Base-by-base conservation (phyloP, 1,284 basidiomycete species). In the Tylopilus sp. region DNA sequence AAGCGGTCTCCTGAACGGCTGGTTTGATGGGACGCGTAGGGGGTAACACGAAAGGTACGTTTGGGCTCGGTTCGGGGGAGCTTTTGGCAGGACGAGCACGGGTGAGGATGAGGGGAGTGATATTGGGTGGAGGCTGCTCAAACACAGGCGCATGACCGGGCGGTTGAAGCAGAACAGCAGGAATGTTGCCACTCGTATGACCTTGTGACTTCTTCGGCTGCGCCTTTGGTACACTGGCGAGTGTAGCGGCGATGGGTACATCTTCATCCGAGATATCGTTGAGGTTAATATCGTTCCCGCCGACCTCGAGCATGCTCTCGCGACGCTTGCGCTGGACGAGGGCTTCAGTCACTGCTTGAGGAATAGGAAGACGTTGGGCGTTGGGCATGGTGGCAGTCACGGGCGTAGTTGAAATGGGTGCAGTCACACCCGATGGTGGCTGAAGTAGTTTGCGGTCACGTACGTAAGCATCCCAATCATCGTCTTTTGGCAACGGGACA, bases 361-460 rank as follows among this genome's bases (percentile, higher is more conserved):
- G 75, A 16, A 89, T 75, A 6, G 78, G 71, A 25, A 77, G 66
- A 37, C 81, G 73, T 41, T 69, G 60, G 33, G 58, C 39, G 37
- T 59, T 57, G 41, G 68, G 60, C 64, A 62, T 62, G 51, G 56
- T 59, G 25, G 75, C 61, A 31, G 68, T 67, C 29, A 79, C 57
- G 33, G 78, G 71, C 12, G 79, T 79, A 9, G 84, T 81, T 4
- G 75, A 69, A 58, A 91, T 90, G 2, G 88, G 88, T 21, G 80
- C 71, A 6, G 84, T 81, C 38, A 86, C 74, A 9, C 89, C 89
- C 26, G 82, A 78, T n/a, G 89, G 88, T 41, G 89, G 88, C 60
- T 89, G 86, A 49, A 91, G 70, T 10, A 91, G 74, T 63, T 85
- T 89, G 51, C 88, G 80, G 44, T 91, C 88, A 40, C 81, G 82